Conservation (phyloP, 2,329 filamentous ascomycete genomes). For the Trichocomaceae sp. region DNA sequence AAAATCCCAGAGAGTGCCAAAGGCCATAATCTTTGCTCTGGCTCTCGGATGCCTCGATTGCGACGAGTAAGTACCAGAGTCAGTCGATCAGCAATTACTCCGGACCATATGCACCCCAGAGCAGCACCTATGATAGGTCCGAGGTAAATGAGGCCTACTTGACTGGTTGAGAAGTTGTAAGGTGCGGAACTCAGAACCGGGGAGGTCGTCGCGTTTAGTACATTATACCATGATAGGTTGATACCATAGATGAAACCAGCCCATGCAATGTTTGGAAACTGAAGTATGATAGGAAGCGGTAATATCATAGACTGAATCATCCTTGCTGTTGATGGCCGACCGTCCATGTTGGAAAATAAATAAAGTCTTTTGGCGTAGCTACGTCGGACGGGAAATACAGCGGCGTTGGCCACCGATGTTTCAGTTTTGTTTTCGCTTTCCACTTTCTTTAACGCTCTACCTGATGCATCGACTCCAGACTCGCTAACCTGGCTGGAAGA, state of each 20-base stretch:
- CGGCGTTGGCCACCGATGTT: not conserved
- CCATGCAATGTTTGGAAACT: not conserved
- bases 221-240: not conserved
- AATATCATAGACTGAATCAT: not conserved
- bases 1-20: not conserved
- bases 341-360: not conserved
- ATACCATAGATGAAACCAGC: not conserved
- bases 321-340: not conserved
- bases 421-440: not conserved
- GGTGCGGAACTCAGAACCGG: not conserved
- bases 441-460: not conserved
- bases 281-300: not conserved
- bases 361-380: not conserved
- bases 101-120: not conserved
- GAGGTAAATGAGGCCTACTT: not conserved
- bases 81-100: not conserved
- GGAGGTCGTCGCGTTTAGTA: not conserved
- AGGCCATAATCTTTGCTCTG: not conserved
- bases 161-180: not conserved
- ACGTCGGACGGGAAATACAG: not conserved
- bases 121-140: not conserved
- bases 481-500: not conserved
- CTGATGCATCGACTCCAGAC: not conserved
- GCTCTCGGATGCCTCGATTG: not conserved
- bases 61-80: not conserved